Evolutionary conservation across 2,329 filamentous ascomycete species (phyloP).

Genomic region (Ophiostoma piceae): DNA sequence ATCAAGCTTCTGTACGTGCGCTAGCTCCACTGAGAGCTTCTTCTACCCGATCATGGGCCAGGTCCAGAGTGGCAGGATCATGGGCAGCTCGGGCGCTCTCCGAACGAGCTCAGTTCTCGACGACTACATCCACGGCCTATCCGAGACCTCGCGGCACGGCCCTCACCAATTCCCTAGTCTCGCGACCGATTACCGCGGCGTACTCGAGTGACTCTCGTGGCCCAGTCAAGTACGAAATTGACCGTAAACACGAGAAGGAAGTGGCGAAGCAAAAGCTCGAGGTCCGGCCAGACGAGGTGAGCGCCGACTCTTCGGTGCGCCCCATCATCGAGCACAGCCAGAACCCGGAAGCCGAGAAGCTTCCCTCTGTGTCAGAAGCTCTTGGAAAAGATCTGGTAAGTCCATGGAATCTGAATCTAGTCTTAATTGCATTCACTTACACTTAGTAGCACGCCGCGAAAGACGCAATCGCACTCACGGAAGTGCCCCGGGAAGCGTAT

Average conservation of each 20-base stretch:
- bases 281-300: conserved; percentile 55
- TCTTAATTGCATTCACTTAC: background rate
- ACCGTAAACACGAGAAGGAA: conserved; percentile 53
- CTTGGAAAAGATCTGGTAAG: conserved; percentile 52
- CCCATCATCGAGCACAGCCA: conserved; percentile 42
- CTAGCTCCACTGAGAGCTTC: conserved; percentile 11
- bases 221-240: conserved; percentile 35
- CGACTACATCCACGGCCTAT: background rate
- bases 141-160: background rate
- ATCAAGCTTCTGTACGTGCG: conserved; percentile 8
- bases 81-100: background rate
- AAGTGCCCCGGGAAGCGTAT: conserved; percentile 63
- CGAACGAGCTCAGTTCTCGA: background rate
- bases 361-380: conserved; percentile 31
- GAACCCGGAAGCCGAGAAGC: background rate
- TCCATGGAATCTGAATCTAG: background rate
- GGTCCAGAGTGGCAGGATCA: background rate
- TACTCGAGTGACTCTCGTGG: conserved; percentile 26
- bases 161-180: background rate
- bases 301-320: conserved; percentile 51
- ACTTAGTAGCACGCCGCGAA: conserved; percentile 54
- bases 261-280: conserved; percentile 52
- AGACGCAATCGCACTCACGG: conserved; percentile 60
- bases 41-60: background rate
- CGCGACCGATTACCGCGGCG: background rate